phyloP scores from a whole-genome alignment of 2,329 filamentous ascomycete genomes.

The Venturia nashicola region DNA sequence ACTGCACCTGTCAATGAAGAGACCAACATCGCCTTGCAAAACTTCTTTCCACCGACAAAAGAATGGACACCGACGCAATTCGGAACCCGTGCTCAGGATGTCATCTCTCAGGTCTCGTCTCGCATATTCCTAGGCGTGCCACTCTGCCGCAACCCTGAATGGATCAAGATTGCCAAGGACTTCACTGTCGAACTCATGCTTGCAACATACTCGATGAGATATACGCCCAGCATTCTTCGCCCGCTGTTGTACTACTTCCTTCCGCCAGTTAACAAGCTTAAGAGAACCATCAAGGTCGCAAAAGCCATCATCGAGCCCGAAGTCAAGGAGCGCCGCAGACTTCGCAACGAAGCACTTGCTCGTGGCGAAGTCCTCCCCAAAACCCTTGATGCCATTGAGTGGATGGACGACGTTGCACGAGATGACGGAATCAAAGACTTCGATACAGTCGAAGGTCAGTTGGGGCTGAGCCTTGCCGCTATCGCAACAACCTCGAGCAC shows the following conservation, averaged over 20 bases:
- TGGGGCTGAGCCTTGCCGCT: slow-evolving; percentile 13
- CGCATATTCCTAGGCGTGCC: slow-evolving; percentile 19
- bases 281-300: slow-evolving; percentile 19
- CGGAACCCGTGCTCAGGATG: background rate
- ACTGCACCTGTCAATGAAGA: background rate
- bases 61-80: background rate
- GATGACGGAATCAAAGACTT: background rate
- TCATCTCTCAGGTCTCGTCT: slow-evolving; percentile 28
- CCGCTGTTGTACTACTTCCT: slow-evolving; percentile 16
- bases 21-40: background rate
- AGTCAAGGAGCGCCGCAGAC: slow-evolving; percentile 20
- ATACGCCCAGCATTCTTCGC: background rate
- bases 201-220: background rate
- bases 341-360: slow-evolving; percentile 11
- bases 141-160: slow-evolving; percentile 9
- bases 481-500: slow-evolving; percentile 19
- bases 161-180: background rate
- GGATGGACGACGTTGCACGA: slow-evolving; percentile 23
- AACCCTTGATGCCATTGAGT: slow-evolving; percentile 26
- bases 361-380: slow-evolving; percentile 1
- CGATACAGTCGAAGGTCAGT: slow-evolving; percentile 10
- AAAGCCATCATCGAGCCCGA: slow-evolving; percentile 24
- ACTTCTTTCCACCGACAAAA: background rate
- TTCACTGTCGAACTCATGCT: background rate
- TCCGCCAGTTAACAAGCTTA: slow-evolving; percentile 19